Percentiles rank a stretch among this genome's conserved stretches.
phyloP scores from a whole-genome alignment of 805 yeast species.

The Tetrapisispora fleetii region DNA sequence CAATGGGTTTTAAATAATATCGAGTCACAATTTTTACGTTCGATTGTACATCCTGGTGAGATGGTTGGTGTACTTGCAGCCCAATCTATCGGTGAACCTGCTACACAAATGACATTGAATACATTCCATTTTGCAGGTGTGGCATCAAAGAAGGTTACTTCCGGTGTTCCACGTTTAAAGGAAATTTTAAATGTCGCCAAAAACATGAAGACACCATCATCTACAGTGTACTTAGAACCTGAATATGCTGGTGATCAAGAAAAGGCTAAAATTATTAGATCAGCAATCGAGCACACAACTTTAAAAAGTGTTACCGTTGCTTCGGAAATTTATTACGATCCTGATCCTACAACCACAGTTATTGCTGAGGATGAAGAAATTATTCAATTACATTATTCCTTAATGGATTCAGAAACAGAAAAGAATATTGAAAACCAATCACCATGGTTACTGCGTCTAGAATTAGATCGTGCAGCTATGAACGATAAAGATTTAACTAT shows the following conservation, averaged over 20 bases:
- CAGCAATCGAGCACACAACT: conserved; percentile 95
- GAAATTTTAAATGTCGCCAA: conserved; percentile 97
- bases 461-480: conserved; percentile 97
- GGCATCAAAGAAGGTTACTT: conserved; percentile 88
- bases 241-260: conserved; percentile 83
- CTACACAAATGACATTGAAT: conserved; percentile 94
- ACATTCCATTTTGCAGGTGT: conserved; percentile 99
- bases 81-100: conserved; percentile 96
- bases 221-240: conserved; percentile 82
- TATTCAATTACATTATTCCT: conserved; percentile 92
- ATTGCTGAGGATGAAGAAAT: conserved; percentile 95
- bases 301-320: conserved; percentile 92
- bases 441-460: conserved; percentile 95
- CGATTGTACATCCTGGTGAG: conserved; percentile 93
- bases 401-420: conserved; percentile 96
- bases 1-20: conserved; percentile 95
- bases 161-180: conserved; percentile 96
- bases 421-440: conserved; percentile 89
- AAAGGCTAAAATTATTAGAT: conserved; percentile 87
- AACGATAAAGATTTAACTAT: conserved; percentile 94
- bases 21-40: conserved; percentile 84
- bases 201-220: conserved; percentile 98
- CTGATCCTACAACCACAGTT: conserved; percentile 95
- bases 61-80: conserved; percentile 98
- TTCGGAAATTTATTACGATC: conserved; percentile 94